These are phyloP conservation scores for Silene noctiflora DNA, from an alignment of 179 eudicot genomes.

Conservation along the genomic window DNA sequence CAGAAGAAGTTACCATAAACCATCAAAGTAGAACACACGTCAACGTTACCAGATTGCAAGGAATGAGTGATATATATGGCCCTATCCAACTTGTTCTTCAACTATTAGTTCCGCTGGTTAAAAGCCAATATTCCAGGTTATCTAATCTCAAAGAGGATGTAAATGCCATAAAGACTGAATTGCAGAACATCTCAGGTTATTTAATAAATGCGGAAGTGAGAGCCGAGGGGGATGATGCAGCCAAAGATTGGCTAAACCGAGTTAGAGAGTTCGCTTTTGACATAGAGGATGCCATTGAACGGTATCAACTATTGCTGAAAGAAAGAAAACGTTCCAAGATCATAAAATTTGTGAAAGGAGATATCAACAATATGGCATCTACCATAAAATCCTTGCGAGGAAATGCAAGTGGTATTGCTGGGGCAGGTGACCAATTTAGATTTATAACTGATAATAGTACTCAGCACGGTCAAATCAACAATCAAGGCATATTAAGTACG, in stretches of 20 bases:
- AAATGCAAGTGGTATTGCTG: not conserved
- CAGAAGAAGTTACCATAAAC: too few relatives aligned
- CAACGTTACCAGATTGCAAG: not conserved
- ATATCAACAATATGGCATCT: not conserved
- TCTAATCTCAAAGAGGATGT: not conserved
- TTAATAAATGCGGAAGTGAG: constrained; percentile 16
- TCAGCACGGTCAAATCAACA: not conserved
- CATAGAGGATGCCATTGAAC: constrained; percentile 29
- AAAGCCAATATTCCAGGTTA: not conserved
- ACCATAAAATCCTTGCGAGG: not conserved
- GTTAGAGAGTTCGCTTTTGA: constrained; percentile 23
- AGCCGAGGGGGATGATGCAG: constrained; percentile 1
- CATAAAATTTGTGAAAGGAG: not conserved
- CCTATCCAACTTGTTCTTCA: not conserved
- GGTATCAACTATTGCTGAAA: constrained; percentile 5
- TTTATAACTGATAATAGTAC: not conserved
- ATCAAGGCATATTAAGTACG: not conserved
- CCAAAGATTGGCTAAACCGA: constrained; percentile 19
- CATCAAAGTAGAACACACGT: too few relatives aligned
- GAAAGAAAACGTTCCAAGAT: not conserved
- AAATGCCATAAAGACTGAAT: not conserved
- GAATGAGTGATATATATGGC: constrained; percentile 10
- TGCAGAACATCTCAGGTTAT: constrained; percentile 1
- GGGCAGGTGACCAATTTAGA: not conserved
- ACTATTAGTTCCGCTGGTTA: not conserved